Evolutionary conservation across 305 asterid species (phyloP), one percentile per base, ranked within the genome.

Genomic region (Plantago coronopus): DNA sequence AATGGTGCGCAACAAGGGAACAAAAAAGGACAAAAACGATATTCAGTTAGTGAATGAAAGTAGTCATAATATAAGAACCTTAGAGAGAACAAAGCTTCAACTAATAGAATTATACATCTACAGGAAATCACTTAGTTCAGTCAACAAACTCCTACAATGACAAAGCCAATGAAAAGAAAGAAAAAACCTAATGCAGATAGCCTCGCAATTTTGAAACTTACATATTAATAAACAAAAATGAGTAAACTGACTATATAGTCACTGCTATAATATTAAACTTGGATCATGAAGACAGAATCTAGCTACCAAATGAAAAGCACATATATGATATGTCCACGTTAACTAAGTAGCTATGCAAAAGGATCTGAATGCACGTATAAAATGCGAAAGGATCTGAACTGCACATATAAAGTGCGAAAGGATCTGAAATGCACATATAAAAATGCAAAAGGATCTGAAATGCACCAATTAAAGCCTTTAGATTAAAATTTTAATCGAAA

Each of bases 1-100:
- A 48, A 66, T 34, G 18, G 29, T 46, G 58, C 48, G 63, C 22
- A 60, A 51, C 38, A 51, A 19, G 2, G 57, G 22, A 31, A 60
- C 65, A 50, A 21, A 53, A 38, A 54, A 48, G n/a, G n/a, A 49
- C 13, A 54, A 25, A 17, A 37, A 61, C 18, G 48, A 0, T 12
- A 17, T 22, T 51, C 10, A 18, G 15, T 61, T 16, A 29, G 66
- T 3, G 22, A 19, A 17, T n/a, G 15, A 3, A 17, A 23, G 57
- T 22, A 2, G 19, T 38, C 16, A 17, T 21, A 11, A 16, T 22
- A 51, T 51, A 51, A 29, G 37, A 51, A 15, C 38, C n/a, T 51
- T 22, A 23, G 38, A 23, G 34, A 19, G 6, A 22, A 14, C 15
- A 22, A 51, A 14, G 17, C 17, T 22, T 51, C 34, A 15, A 14